These are phyloP conservation scores for Corchorus olitorius DNA, from an alignment of 345 rosid genomes.

Conservation along the genomic window DNA sequence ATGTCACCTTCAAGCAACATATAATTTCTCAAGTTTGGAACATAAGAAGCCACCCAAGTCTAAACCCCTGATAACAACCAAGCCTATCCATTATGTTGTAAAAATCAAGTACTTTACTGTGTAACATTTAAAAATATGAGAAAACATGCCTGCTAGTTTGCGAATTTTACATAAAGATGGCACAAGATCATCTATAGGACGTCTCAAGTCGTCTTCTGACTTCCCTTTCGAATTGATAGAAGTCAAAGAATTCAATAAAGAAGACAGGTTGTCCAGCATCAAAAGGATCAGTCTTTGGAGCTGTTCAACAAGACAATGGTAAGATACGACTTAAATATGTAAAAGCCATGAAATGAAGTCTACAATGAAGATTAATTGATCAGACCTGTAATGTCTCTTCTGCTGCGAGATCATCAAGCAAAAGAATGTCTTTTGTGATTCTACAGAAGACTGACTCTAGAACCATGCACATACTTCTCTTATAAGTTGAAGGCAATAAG, in stretches of 20 bases:
- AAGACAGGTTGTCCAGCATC: constrained; percentile 72
- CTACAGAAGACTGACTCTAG: constrained; percentile 82
- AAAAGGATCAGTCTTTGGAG: constrained; percentile 77
- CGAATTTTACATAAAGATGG: constrained; percentile 79
- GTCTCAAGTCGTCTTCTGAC: constrained; percentile 38
- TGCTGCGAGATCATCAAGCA: constrained; percentile 94
- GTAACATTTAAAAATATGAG: constrained; percentile 18
- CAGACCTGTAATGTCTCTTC: constrained; percentile 92
- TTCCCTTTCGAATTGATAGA: constrained; percentile 37
- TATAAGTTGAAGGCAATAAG: constrained; percentile 72
- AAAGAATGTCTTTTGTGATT: constrained; percentile 72
- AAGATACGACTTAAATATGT: constrained; percentile 11
- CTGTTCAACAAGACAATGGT: constrained; percentile 42
- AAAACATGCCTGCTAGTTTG: constrained; percentile 78
- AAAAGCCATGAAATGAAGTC: constrained; percentile 13
- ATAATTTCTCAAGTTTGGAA: background rate
- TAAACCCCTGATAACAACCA: background rate
- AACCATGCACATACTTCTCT: constrained; percentile 77
- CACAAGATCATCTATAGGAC: constrained; percentile 55
- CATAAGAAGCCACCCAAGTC: background rate
- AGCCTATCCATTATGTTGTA: background rate
- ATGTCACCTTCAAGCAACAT: constrained; percentile 5
- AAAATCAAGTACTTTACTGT: background rate
- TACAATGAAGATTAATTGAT: background rate
- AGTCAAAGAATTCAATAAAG: constrained; percentile 62